Percentiles rank a stretch among this genome's conserved stretches.
phyloP scores from a whole-genome alignment of 108 stramenopile genomes.

The Nitzschia putrida region DNA sequence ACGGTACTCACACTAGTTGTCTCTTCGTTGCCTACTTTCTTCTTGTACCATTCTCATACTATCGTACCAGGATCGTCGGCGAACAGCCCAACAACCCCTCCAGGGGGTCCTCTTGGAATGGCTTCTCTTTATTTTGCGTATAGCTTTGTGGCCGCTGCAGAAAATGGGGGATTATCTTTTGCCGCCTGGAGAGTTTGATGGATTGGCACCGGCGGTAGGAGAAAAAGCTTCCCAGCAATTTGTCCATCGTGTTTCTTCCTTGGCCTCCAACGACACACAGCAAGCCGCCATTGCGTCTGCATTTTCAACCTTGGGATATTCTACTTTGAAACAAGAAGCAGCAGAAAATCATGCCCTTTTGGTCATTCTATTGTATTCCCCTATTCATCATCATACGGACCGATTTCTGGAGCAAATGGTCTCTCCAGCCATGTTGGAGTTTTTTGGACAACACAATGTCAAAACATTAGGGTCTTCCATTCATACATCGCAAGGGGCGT shows the following conservation, averaged over 20 bases:
- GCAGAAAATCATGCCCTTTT: conserved; percentile 54
- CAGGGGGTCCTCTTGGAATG: neutral
- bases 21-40: neutral
- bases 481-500: conserved; percentile 74
- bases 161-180: conserved; percentile 41
- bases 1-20: neutral
- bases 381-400: conserved; percentile 55
- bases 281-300: conserved; percentile 10
- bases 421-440: conserved; percentile 44
- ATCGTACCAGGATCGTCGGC: conserved; percentile 24
- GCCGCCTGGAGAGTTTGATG: conserved; percentile 62
- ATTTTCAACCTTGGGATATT: conserved; percentile 46
- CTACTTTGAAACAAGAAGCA: conserved; percentile 47
- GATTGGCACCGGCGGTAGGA: conserved; percentile 46
- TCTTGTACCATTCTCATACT: too few relatives aligned
- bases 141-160: conserved; percentile 53
- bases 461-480: conserved; percentile 62
- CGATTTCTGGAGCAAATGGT: conserved; percentile 27
- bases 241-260: conserved; percentile 35
- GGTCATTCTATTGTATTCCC: conserved; percentile 72
- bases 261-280: conserved; percentile 11
- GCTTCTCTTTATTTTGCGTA: conserved; percentile 19
- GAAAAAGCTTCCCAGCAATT: conserved; percentile 74
- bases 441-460: conserved; percentile 51
- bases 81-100: neutral